Evolutionary conservation across 495 filamentous ascomycete genomes (phyloP).

Genomic region (Talaromyces thailandensis): DNA sequence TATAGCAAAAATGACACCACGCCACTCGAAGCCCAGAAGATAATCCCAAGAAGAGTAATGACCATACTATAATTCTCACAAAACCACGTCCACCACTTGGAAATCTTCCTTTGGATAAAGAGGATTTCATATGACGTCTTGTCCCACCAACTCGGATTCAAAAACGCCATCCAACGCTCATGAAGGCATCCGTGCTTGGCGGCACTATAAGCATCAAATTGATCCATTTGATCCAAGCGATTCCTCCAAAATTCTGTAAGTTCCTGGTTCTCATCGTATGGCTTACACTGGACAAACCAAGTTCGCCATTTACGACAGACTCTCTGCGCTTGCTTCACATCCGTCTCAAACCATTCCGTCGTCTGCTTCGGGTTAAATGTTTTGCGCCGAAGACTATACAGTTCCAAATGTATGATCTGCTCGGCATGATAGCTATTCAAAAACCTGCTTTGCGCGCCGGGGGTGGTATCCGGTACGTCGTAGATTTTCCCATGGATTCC

Average conservation of each 20-base stretch:
- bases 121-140: background rate
- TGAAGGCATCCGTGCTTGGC: background rate
- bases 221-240: background rate
- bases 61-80: background rate
- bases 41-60: background rate
- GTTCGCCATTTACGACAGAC: slow-evolving; percentile 1
- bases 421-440: background rate
- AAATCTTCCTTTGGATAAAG: background rate
- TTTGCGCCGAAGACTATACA: background rate
- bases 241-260: background rate
- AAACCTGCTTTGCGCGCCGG: background rate
- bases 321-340: background rate
- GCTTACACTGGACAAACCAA: background rate
- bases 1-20: background rate
- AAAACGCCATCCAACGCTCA: background rate
- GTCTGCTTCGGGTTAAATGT: background rate
- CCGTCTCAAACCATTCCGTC: slow-evolving; percentile 3
- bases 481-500: background rate
- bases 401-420: background rate
- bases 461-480: background rate
- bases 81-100: background rate
- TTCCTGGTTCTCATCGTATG: background rate
- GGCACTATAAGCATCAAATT: background rate
- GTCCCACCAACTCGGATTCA: background rate
- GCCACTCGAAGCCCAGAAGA: background rate